Percentiles rank a stretch among this genome's conserved stretches.
Conservation (phyloP, 1,284 basidiomycete genomes). For the Sanguinoderma infundibulare region DNA sequence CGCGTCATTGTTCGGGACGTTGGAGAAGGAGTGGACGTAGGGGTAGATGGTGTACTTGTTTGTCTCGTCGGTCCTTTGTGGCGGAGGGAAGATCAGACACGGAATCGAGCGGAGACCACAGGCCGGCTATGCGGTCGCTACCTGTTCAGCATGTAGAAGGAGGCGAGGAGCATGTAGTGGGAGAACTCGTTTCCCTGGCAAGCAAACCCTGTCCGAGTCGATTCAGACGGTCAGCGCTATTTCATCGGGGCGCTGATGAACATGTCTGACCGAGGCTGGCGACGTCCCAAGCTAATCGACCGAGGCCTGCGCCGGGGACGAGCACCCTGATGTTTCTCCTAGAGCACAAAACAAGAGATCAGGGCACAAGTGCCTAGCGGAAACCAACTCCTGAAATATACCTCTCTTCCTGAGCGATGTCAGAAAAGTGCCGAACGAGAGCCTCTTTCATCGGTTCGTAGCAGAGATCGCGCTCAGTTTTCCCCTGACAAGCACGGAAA, state of each 20-base stretch:
- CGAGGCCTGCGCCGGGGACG: conserved; percentile 88
- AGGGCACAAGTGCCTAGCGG: no score
- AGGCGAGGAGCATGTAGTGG: conserved; percentile 89
- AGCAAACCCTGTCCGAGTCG: conserved; percentile 64
- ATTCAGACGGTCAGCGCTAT: neutral
- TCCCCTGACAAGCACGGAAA: conserved; percentile 56
- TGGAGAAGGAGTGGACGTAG: conserved; percentile 90
- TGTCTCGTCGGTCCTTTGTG: conserved; percentile 64
- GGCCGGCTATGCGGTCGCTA: conserved; percentile 12
- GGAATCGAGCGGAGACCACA: conserved; percentile 1
- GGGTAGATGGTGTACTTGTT: conserved; percentile 82
- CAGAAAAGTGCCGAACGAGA: conserved; percentile 61
- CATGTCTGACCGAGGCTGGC: conserved; percentile 68
- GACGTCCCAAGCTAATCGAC: conserved; percentile 85
- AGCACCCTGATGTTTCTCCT: conserved; percentile 73
- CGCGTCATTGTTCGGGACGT: conserved; percentile 61
- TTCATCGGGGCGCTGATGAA: no score
- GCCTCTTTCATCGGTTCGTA: conserved; percentile 84
- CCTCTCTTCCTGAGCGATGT: conserved; percentile 59
- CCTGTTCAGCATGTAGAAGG: conserved; percentile 72
- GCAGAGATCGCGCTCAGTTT: conserved; percentile 73
- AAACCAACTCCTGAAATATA: conserved; percentile 32
- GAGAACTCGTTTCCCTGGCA: conserved; percentile 95
- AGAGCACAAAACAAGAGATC: neutral
- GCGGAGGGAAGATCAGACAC: conserved; percentile 15